Percentiles rank a stretch among this genome's conserved stretches.
Conservation (phyloP, 371 early-diverging fungal genomes). For the Dichotomocladium elegans region DNA sequence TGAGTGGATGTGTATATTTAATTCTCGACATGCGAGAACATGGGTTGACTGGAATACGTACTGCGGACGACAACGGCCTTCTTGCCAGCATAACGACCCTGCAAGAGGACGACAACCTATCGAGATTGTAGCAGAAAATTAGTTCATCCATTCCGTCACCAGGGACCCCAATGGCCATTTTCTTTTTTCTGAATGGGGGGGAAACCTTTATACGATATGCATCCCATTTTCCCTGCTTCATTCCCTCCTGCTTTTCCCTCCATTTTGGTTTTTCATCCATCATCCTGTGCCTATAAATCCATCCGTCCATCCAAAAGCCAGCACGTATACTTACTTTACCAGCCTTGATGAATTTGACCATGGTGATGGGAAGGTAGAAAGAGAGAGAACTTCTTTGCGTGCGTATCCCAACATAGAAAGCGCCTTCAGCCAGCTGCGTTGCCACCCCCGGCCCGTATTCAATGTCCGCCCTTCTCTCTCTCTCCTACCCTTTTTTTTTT, state of each 20-base stretch:
- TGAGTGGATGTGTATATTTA: background rate
- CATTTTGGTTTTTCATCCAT: conserved; percentile 1
- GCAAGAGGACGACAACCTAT: conserved; percentile 94
- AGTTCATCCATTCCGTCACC: background rate
- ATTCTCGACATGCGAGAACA: background rate
- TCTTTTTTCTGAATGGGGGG: no score
- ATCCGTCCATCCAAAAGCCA: conserved; percentile 30
- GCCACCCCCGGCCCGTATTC: no score
- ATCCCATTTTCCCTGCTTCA: background rate
- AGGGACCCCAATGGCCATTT: background rate
- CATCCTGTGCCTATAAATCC: no score
- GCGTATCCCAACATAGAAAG: no score
- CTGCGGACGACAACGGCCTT: conserved; percentile 98
- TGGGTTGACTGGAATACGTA: conserved; percentile 28
- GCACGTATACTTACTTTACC: conserved; percentile 53
- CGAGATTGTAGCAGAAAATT: conserved; percentile 2
- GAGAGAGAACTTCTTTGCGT: no score
- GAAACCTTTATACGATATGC: no score
- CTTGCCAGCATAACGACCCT: conserved; percentile 98
- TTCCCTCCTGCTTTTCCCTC: background rate
- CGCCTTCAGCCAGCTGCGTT: no score
- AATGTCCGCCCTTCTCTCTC: no score
- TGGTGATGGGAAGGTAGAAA: conserved; percentile 37
- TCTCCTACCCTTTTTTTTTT: no score
- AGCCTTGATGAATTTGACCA: conserved; percentile 80